Evolutionary conservation across 2,329 filamentous ascomycete species (phyloP).

Genomic region (Ophiostoma sp.): DNA sequence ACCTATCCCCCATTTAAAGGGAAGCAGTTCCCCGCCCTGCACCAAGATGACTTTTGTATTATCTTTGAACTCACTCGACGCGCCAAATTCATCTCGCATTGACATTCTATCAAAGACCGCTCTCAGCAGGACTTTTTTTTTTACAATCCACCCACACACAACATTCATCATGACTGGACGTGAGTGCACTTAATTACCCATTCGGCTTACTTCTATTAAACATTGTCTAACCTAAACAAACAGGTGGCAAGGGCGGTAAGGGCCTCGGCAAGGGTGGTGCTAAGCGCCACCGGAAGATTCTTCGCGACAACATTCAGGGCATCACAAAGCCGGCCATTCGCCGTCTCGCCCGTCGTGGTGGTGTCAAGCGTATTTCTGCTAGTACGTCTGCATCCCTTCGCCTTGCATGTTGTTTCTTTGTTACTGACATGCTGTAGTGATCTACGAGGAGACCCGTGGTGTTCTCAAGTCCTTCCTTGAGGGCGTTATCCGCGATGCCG

Average conservation of each 20-base stretch:
- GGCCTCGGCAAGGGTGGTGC: slow-evolving; percentile 97
- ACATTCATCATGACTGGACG: slow-evolving; percentile 33
- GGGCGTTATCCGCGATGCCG: slow-evolving; percentile 72
- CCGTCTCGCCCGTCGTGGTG: slow-evolving; percentile 97
- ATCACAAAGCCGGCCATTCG: slow-evolving; percentile 98
- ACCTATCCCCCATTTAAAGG: slow-evolving; percentile 32
- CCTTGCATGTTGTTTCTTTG: background rate
- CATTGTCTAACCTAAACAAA: slow-evolving; percentile 34
- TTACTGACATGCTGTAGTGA: slow-evolving; percentile 50
- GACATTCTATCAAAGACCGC: slow-evolving; percentile 20
- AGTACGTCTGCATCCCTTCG: slow-evolving; percentile 56
- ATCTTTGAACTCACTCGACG: background rate
- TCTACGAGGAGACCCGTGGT: slow-evolving; percentile 77
- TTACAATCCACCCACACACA: slow-evolving; percentile 17
- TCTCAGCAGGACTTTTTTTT: slow-evolving; percentile 16
- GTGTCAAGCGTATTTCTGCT: slow-evolving; percentile 99
- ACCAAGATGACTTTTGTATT: slow-evolving; percentile 20
- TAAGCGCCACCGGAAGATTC: slow-evolving; percentile 99
- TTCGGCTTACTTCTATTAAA: slow-evolving; percentile 18
- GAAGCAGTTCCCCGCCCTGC: slow-evolving; percentile 25
- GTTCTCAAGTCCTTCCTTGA: slow-evolving; percentile 78
- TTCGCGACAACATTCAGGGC: slow-evolving; percentile 99
- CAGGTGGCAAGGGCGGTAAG: slow-evolving; percentile 94
- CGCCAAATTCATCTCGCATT: background rate
- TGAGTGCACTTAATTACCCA: slow-evolving; percentile 31